Evolutionary conservation across 768 basidiomycete species (phyloP).

Genomic region (Suillus occidentalis): DNA sequence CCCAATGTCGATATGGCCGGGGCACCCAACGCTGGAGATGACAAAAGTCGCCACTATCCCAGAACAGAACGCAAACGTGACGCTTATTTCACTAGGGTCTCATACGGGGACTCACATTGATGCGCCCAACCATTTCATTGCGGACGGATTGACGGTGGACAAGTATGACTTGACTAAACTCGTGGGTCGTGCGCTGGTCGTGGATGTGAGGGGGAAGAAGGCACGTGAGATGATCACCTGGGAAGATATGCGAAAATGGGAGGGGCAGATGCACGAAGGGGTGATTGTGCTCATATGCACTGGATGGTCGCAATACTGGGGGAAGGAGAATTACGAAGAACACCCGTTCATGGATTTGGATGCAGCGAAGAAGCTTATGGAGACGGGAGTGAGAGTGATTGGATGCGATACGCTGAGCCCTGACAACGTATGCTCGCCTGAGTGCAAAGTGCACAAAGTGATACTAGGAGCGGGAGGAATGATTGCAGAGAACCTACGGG

Average conservation of each 20-base stretch:
- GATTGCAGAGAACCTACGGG: conserved; percentile 70
- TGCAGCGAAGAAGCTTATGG: conserved; percentile 49
- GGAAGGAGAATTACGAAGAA: conserved; percentile 45
- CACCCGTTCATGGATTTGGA: conserved; percentile 61
- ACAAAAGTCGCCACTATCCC: conserved; percentile 9
- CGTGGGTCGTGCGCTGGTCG: conserved; percentile 50
- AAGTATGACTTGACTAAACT: conserved; percentile 52
- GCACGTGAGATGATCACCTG: conserved; percentile 54
- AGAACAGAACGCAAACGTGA: conserved; percentile 13
- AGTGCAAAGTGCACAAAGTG: conserved; percentile 53
- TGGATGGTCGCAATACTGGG: conserved; percentile 62
- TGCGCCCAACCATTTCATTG: conserved; percentile 69
- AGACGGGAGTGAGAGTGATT: conserved; percentile 52
- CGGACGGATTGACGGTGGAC: conserved; percentile 52
- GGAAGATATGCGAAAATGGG: conserved; percentile 44
- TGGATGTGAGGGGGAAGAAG: conserved; percentile 49
- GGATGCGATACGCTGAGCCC: conserved; percentile 66
- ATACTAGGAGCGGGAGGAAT: conserved; percentile 60
- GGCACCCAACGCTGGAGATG: conserved; percentile 21
- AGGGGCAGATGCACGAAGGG: conserved; percentile 38
- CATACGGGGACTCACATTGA: conserved; percentile 81
- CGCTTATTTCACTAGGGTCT: conserved; percentile 54
- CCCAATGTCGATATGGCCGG: conserved; percentile 25
- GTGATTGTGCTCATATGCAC: conserved; percentile 57
- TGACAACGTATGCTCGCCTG: conserved; percentile 47